phyloP scores from a whole-genome alignment of 2,329 filamentous ascomycete species.

The Fusarium temperatum region DNA sequence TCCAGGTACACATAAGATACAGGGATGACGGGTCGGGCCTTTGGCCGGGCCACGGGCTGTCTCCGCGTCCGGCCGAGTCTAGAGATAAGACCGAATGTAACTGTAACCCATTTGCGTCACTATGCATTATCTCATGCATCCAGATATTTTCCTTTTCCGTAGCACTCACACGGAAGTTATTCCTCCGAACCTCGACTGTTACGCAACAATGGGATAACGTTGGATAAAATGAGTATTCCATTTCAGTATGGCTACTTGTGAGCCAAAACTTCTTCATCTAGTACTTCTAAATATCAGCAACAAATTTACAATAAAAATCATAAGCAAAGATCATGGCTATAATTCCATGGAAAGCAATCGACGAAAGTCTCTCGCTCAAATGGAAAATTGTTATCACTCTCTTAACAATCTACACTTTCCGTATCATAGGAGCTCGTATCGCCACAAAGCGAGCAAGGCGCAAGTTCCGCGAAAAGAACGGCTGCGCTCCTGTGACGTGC shows the following conservation, averaged over 20 bases:
- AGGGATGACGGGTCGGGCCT: background rate
- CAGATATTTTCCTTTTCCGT: accelerated
- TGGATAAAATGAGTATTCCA: background rate
- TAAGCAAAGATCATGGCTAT: background rate
- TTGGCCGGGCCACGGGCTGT: background rate
- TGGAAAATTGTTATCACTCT: background rate
- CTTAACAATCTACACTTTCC: background rate
- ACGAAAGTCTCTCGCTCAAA: background rate
- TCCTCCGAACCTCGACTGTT: background rate
- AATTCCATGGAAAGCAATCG: background rate
- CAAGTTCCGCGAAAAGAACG: background rate
- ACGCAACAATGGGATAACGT: background rate
- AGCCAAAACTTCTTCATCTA: background rate
- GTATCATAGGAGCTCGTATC: background rate
- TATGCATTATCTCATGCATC: background rate
- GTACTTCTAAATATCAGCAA: background rate
- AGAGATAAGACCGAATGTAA: background rate
- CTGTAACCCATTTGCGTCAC: background rate
- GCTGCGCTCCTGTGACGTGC: background rate
- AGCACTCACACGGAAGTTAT: background rate
- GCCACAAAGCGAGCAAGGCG: background rate
- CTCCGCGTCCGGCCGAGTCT: background rate
- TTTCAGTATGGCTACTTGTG: background rate
- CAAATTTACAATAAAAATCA: background rate
- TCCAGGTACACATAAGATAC: background rate